Base-by-base conservation (phyloP, 768 basidiomycete species). In the Tricholoma matsutake region DNA sequence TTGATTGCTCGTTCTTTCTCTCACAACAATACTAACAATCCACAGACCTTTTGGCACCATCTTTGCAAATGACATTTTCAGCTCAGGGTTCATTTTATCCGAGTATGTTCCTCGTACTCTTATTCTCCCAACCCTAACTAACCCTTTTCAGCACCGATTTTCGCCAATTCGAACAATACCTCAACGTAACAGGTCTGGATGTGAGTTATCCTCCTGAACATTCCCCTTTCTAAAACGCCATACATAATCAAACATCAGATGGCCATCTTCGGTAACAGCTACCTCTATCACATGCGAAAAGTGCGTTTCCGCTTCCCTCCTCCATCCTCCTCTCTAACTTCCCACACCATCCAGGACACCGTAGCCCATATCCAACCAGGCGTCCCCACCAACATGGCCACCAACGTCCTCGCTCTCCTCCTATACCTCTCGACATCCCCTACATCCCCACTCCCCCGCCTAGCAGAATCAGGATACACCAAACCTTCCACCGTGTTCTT, bases 231-330 rank as follows among this genome's bases (percentile, higher is more conserved):
- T n/a, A n/a, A 53, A 29, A 34, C 34, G 18, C 28, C 22, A 25
- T 25, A 25, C 54, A 4, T 6, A 20, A 47, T 25, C 6, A 22
- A 6, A 20, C 5, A 22, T 25, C 20, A 93, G 91, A 93, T 96
- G 83, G 95, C 95, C 0, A 77, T 96, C 28, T 87, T 96, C 3
- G 92, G 93, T 13, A 92, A 96, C 72, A 92, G 91, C 65, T 98
- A 97, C 71, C 77, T 94, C 57, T 98, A 97, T 69, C 95, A 98
- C 73, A 98, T 94, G 77, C 86, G 90, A 53, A 92, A 92, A 79
- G 89, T 87, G 65, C 1, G 70, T 64, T n/a, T 54, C n/a, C 18
- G 20, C n/a, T 35, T 16, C 13, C 45, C 4, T 16, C 14, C 2
- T 14, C 25, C 32, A 11, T 34, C 34, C 11, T 1, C 20, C 8